A percentile compares a stretch with the other conserved stretches of the same genome.
Evolutionary conservation across 2,329 filamentous ascomycete species (phyloP).

Genomic region (Penicillium sp.): DNA sequence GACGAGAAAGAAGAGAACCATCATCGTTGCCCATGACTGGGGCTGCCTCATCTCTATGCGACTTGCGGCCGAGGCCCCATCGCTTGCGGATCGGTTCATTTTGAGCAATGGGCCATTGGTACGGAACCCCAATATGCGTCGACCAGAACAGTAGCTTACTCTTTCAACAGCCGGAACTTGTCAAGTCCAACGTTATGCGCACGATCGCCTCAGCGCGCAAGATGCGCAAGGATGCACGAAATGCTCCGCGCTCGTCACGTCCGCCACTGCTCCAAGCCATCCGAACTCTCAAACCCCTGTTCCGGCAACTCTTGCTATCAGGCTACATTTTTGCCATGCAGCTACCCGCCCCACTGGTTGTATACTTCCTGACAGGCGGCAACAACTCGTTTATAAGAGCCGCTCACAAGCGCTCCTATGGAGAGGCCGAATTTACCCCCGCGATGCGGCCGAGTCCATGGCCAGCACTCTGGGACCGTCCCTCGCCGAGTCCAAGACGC

Average conservation of each 20-base stretch:
- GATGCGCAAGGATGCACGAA: constrained; percentile 48
- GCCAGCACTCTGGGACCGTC: constrained; percentile 51
- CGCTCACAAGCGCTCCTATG: constrained; percentile 39
- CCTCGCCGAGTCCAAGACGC: constrained; percentile 39
- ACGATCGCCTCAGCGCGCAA: constrained; percentile 43
- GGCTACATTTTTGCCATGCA: constrained; percentile 54
- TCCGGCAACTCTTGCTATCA: constrained; percentile 47
- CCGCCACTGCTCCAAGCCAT: constrained; percentile 44
- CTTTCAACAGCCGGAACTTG: constrained; percentile 37
- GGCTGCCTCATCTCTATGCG: constrained; percentile 50
- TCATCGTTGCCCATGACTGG: constrained; percentile 54
- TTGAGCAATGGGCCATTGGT: constrained; percentile 52
- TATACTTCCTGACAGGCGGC: constrained; percentile 45
- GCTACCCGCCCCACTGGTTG: constrained; percentile 45
- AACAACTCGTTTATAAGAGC: constrained; percentile 46
- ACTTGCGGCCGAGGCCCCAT: constrained; percentile 54
- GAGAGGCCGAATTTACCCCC: constrained; percentile 30
- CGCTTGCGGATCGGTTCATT: constrained; percentile 53
- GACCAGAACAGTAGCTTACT: neutral
- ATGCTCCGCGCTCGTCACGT: constrained; percentile 42
- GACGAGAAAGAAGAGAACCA: constrained; percentile 40
- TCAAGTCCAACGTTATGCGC: constrained; percentile 40
- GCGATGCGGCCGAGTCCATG: constrained; percentile 45
- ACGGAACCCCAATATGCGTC: constrained; percentile 19
- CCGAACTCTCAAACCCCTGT: constrained; percentile 43